phyloP scores from a whole-genome alignment of 2,329 filamentous ascomycete genomes.

The Exophiala viscosa region DNA sequence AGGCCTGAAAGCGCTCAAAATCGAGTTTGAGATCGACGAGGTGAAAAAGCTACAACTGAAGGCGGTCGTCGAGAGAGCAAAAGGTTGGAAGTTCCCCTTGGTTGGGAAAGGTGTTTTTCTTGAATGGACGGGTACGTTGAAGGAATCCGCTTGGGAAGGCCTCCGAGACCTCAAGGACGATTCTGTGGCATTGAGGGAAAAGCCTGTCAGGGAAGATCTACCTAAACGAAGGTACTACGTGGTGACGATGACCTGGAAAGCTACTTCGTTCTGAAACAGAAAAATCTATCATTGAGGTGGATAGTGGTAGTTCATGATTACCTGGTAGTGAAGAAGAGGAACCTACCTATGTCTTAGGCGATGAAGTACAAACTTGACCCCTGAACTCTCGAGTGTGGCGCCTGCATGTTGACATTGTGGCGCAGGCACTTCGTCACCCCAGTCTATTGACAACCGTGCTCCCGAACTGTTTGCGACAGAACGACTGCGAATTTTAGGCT shows the following conservation, averaged over 20 bases:
- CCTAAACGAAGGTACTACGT: conserved; percentile 17
- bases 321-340: no score
- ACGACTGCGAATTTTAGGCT: no score
- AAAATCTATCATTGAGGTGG: no score
- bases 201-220: not conserved
- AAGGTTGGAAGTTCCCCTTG: conserved; percentile 28
- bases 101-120: conserved; percentile 12
- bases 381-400: no score
- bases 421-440: no score
- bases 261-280: not conserved
- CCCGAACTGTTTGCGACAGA: no score
- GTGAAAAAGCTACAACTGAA: conserved; percentile 29
- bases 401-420: no score
- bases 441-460: no score
- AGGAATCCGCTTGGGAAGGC: conserved; percentile 16
- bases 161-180: conserved; percentile 12
- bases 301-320: no score
- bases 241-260: conserved; percentile 15
- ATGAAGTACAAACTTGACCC: no score
- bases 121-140: conserved; percentile 10
- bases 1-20: conserved; percentile 23
- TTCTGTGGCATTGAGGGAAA: conserved; percentile 2
- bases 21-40: conserved; percentile 32
- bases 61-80: conserved; percentile 25
- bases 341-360: no score